phyloP scores from a whole-genome alignment of 2,329 filamentous ascomycete genomes.

The Pyrenophora graminea region DNA sequence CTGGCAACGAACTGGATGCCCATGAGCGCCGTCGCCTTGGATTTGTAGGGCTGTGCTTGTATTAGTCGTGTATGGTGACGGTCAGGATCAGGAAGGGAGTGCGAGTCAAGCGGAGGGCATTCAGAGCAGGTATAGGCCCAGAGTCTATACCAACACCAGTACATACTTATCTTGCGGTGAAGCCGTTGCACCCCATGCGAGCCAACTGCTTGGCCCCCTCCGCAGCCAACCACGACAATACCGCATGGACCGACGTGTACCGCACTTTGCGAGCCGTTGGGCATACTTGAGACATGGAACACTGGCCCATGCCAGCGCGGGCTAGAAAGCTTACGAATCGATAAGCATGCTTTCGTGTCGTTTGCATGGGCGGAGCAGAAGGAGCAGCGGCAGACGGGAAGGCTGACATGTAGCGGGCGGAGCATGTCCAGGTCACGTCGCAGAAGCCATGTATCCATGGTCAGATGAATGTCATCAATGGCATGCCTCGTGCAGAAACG shows the following conservation, averaged over 20 bases:
- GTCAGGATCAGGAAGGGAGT: neutral
- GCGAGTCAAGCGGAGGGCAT: neutral
- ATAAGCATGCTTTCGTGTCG: slow-evolving; percentile 27
- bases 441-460: slow-evolving; percentile 5
- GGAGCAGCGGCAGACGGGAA: slow-evolving; percentile 14
- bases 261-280: neutral
- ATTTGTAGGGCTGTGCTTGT: neutral
- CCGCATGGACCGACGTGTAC: slow-evolving; percentile 11
- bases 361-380: slow-evolving; percentile 8
- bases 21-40: neutral
- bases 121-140: neutral
- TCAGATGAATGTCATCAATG: neutral
- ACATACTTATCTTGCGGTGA: neutral
- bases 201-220: neutral
- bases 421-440: slow-evolving; percentile 14
- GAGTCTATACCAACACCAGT: neutral
- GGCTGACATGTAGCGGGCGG: slow-evolving; percentile 23
- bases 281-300: slow-evolving; percentile 31
- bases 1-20: neutral
- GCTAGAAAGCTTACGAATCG: slow-evolving; percentile 40
- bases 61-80: slow-evolving; percentile 3
- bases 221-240: slow-evolving; percentile 13
- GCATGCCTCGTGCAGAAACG: neutral
- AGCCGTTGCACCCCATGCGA: neutral
- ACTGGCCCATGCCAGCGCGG: slow-evolving; percentile 21